Evolutionary conservation across 192 early-diverging fungal species (phyloP).

Genomic region (Pilaira anomala): DNA sequence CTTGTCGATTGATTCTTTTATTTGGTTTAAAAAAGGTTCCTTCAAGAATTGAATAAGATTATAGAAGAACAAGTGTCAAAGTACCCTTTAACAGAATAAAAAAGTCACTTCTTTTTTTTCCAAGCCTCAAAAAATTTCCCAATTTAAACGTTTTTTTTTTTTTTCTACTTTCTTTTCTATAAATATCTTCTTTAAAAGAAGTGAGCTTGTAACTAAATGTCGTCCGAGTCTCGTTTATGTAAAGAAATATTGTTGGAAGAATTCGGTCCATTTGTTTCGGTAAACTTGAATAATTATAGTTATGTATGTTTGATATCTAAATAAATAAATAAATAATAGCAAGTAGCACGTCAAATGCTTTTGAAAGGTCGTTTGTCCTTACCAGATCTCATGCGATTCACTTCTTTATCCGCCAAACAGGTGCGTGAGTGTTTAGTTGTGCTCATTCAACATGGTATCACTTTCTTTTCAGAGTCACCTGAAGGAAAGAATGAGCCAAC

Average conservation of each 20-base stretch:
- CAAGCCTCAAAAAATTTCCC: neutral
- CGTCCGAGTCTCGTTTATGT: constrained; percentile 27
- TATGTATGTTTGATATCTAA: neutral
- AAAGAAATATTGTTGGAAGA: constrained; percentile 64
- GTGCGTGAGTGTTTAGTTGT: constrained; percentile 75
- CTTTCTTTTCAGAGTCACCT: constrained; percentile 60
- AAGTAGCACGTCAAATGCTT: constrained; percentile 57
- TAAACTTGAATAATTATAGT: constrained; percentile 25
- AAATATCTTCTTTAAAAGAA: neutral
- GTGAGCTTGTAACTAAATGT: constrained; percentile 16
- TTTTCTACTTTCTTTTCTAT: too few relatives aligned
- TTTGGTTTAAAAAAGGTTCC: too few relatives aligned
- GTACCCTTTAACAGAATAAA: neutral
- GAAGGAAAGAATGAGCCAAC: constrained; percentile 59
- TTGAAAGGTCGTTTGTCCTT: constrained; percentile 69
- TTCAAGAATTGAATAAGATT: neutral
- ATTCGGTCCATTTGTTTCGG: constrained; percentile 77
- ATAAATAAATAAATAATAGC: constrained; percentile 37
- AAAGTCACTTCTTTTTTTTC: neutral
- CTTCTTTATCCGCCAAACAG: constrained; percentile 44
- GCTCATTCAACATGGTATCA: constrained; percentile 85
- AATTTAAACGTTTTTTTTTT: neutral
- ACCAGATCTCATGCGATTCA: constrained; percentile 43
- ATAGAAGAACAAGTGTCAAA: neutral
- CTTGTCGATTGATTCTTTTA: neutral